These are phyloP conservation scores for Ophiostoma fasciatum DNA, from an alignment of 2,329 filamentous ascomycete genomes.

Conservation along the genomic window DNA sequence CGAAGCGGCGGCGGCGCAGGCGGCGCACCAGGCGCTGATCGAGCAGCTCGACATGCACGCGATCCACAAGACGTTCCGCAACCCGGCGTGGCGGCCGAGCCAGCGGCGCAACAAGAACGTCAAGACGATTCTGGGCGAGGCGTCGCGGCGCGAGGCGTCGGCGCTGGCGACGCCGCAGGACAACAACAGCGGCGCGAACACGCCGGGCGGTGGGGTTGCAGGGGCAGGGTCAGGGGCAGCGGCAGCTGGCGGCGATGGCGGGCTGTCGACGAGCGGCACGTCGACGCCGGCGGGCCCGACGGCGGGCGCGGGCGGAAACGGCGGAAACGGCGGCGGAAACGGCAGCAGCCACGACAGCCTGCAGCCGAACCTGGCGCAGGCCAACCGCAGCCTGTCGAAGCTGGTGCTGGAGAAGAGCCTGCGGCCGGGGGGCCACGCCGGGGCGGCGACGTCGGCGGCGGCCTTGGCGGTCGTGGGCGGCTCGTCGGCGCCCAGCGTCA, in stretches of 20 bases:
- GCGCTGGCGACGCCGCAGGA: constrained; percentile 65
- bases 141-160: constrained; percentile 78
- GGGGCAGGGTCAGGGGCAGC: constrained; percentile 20
- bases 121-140: constrained; percentile 88
- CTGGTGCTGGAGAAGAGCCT: constrained; percentile 77
- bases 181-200: constrained; percentile 53
- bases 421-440: constrained; percentile 20
- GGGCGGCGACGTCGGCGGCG: not conserved
- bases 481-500: constrained; percentile 52
- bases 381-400: constrained; percentile 71
- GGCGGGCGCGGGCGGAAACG: constrained; percentile 36
- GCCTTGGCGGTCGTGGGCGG: not conserved
- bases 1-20: constrained; percentile 62
- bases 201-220: constrained; percentile 32
- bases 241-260: constrained; percentile 25
- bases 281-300: constrained; percentile 43
- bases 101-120: constrained; percentile 97
- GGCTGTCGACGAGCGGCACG: constrained; percentile 40
- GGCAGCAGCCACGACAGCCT: constrained; percentile 18
- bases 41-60: constrained; percentile 84
- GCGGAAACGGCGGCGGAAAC: constrained; percentile 20
- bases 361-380: constrained; percentile 69
- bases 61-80: constrained; percentile 80
- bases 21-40: constrained; percentile 73
- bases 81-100: constrained; percentile 77